Evolutionary conservation across 2,329 filamentous ascomycete genomes (phyloP), one percentile per base, ranked within the genome.

Genomic region (Penicillium nordicum): DNA sequence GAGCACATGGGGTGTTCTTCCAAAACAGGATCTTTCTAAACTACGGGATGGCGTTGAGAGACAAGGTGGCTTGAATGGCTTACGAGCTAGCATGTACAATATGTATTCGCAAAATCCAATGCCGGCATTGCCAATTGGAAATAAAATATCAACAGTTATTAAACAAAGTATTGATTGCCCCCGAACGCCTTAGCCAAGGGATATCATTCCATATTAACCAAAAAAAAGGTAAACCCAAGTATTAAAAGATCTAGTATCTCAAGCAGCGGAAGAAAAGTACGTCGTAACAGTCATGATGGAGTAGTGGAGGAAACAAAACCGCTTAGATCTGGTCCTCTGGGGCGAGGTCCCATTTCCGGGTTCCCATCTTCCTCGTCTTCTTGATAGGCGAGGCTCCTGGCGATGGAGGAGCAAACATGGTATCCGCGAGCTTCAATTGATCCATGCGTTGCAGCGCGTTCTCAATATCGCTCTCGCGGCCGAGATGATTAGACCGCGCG

Each of bases 271-370:
- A 55, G 36, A 58, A 53, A 45, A 51, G 12, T 43, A 55, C 52
- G 50, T 65, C 64, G 40, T 66, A 53, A 62, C 21, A 37, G 58
- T 66, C 64, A 48, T 66, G 48, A 58, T 23, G 16, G 16, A 2
- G 9, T n/a, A 43, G 10, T 25, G 43, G 7, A 44, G 34, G 18
- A 44, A 23, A 37, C 3, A 41, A 40, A 10, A n/a, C 3, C 11
- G 29, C 10, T 62, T 59, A 70, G 27, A 72, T 64, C 47, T 76
- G 71, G 44, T 73, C 72, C 56, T 78, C 76, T 1, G 76, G 74
- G 5, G 70, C 78, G 50, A 80, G 60, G 63, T 80, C 78, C 71
- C 76, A 78, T 62, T 79, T 79, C 49, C 78, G 66, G 2, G 78
- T 74, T 8, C 76, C 76, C 66, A 80, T 69, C 60, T 77, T 79